Base-by-base conservation (phyloP, 2,329 filamentous ascomycete species). In the Leptographium flavum region DNA sequence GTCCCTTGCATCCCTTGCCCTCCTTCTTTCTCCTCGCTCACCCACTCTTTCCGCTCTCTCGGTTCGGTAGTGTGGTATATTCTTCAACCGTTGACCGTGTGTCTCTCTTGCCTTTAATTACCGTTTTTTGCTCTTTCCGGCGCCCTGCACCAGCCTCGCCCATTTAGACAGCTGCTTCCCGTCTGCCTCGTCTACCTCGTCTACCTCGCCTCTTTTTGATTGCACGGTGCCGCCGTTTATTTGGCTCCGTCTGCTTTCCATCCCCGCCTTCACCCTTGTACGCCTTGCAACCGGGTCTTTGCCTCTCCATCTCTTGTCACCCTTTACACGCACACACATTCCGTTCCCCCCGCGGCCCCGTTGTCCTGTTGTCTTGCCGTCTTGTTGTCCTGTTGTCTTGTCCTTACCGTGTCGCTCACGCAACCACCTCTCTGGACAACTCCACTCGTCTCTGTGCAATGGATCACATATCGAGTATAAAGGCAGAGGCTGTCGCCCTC, bases 391-490 rank as follows among this genome's bases (percentile, higher is more conserved):
- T 40, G 17, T 45, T n/a, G 6, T 6, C 15, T 28, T 23, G 17
- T 36, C 9, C 33, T 43, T 5, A 13, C 21, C 22, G 5, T 9
- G 5, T 21, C 35, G 15, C 10, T 28, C 33, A 28, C 33, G 25
- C 23, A 36, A 38, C 15, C 5, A 32, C 7, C 15, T 23, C 23
- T 23, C n/a, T 15, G n/a, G 21, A 33, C 22, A n/a, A n/a, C 31
- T 27, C 36, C 37, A 25, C 39, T 32, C 27, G 13, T n/a, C n/a
- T 38, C 14, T 19, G 27, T 21, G 39, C 15, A 35, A 39, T 46
- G 33, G 33, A 32, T 39, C 35, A 27, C 30, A 21, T 28, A 15
- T 30, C 25, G 49, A 42, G 44, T 51, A 51, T 51, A 51, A 51
- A 51, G 45, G n/a, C 44, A 19, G 39, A 27, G 17, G 22, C 39